A percentile compares a stretch with the other conserved stretches of the same genome.
Conservation (phyloP, 1,284 basidiomycete genomes). For the Coriolopsis trogii region DNA sequence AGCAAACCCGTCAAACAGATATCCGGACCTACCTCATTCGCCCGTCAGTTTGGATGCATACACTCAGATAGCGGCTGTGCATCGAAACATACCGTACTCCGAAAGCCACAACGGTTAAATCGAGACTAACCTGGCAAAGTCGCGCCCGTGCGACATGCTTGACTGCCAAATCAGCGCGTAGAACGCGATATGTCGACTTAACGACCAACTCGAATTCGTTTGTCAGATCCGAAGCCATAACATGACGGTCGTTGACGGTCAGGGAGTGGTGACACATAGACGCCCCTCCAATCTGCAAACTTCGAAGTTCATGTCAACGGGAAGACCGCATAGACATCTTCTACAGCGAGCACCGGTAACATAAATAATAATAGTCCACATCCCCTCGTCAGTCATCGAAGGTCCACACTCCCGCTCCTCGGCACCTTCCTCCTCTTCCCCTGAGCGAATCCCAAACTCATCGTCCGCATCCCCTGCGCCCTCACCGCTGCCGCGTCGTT, state of each 20-base stretch:
- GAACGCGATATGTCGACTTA: not conserved
- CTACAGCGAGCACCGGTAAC: too few species aligned
- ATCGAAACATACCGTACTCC: constrained; percentile 14
- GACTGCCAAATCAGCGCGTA: too few species aligned
- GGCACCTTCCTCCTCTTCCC: constrained; percentile 17
- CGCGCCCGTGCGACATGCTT: constrained; percentile 13
- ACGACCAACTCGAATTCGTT: too few species aligned
- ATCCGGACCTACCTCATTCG: constrained; percentile 37
- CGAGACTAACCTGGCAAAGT: constrained; percentile 9
- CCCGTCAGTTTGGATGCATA: not conserved
- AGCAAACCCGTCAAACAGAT: constrained; percentile 43
- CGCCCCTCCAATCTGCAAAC: too few species aligned
- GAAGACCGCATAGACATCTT: not conserved
- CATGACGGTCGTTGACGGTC: too few species aligned
- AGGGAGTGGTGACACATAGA: too few species aligned
- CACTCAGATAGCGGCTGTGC: not conserved
- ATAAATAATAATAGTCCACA: too few species aligned
- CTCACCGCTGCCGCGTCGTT: constrained; percentile 1
- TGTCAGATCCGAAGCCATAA: too few species aligned
- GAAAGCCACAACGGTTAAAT: constrained; percentile 16
- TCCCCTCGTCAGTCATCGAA: not conserved
- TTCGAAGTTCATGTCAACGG: not conserved
- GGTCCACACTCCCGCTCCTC: constrained; percentile 22
- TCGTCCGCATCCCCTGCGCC: constrained; percentile 16
- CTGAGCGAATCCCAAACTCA: constrained; percentile 22